Evolutionary conservation across 164 flowering plant species (phyloP).

Genomic region (Nymphaea colorata): DNA sequence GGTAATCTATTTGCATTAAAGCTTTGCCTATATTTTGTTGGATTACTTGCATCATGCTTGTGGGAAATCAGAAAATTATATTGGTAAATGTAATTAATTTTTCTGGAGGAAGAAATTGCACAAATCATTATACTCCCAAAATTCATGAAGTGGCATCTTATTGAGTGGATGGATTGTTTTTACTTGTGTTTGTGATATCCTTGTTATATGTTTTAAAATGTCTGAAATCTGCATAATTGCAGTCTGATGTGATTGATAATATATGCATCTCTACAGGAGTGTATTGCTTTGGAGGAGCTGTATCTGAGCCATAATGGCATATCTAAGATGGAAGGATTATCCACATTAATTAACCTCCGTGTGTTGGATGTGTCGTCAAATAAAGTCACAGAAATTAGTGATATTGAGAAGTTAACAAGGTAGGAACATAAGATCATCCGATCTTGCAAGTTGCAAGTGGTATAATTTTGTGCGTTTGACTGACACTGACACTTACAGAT

Average conservation of each 20-base stretch:
- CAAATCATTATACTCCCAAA: too few species aligned
- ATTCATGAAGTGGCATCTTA: too few species aligned
- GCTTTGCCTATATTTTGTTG: too few species aligned
- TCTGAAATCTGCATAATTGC: not conserved
- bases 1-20: too few species aligned
- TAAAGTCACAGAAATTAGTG: conserved; percentile 58
- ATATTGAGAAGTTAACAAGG: conserved; percentile 61
- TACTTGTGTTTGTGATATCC: not conserved
- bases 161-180: too few species aligned
- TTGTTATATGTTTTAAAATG: not conserved
- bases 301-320: conserved; percentile 99
- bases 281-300: conserved; percentile 83
- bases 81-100: too few species aligned
- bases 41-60: too few species aligned
- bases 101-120: too few species aligned
- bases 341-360: conserved; percentile 65
- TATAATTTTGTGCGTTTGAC: not conserved
- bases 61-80: too few species aligned
- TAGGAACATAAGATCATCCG: conserved; percentile 9
- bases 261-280: conserved; percentile 33
- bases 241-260: not conserved
- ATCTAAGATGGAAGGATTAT: conserved; percentile 80
- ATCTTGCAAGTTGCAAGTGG: not conserved
- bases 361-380: conserved; percentile 85
- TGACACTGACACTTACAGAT: conserved; percentile 30